Evolutionary conservation across 148 eudicot genomes (phyloP).

Genomic region (Heliosperma pusillum): DNA sequence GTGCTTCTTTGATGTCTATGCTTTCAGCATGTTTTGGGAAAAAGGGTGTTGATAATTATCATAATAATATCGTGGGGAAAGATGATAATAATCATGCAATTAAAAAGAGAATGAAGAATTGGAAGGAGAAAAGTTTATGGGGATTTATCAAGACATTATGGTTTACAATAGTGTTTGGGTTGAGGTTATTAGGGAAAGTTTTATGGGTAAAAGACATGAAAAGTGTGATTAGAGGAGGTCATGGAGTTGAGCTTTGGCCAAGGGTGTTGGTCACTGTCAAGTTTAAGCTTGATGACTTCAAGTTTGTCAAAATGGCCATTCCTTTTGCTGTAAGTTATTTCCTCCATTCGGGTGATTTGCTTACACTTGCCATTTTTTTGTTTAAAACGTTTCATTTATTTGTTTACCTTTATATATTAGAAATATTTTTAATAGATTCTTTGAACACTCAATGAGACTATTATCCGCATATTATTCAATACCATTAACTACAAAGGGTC

Average conservation of each 20-base stretch:
- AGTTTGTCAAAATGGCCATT: slow-evolving; percentile 48
- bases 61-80: slow-evolving; percentile 15
- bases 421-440: too few relatives aligned
- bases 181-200: slow-evolving; percentile 40
- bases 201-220: slow-evolving; percentile 50
- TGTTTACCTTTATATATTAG: too few relatives aligned
- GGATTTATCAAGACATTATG: slow-evolving; percentile 34
- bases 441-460: too few relatives aligned
- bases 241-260: slow-evolving; percentile 81
- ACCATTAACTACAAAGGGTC: too few relatives aligned
- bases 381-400: too few relatives aligned
- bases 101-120: neutral
- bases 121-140: slow-evolving; percentile 25
- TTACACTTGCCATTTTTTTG: too few relatives aligned
- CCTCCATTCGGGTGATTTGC: too few relatives aligned
- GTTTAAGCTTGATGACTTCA: slow-evolving; percentile 63
- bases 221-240: slow-evolving; percentile 67
- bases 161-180: slow-evolving; percentile 40
- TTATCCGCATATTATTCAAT: too few relatives aligned
- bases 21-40: slow-evolving; percentile 34
- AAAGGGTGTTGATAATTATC: too few relatives aligned
- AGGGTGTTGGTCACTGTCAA: slow-evolving; percentile 54
- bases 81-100: neutral
- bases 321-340: slow-evolving; percentile 46
- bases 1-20: too few relatives aligned